Base-by-base conservation (phyloP, 2,329 filamentous ascomycete genomes). In the Penicillium sp. region DNA sequence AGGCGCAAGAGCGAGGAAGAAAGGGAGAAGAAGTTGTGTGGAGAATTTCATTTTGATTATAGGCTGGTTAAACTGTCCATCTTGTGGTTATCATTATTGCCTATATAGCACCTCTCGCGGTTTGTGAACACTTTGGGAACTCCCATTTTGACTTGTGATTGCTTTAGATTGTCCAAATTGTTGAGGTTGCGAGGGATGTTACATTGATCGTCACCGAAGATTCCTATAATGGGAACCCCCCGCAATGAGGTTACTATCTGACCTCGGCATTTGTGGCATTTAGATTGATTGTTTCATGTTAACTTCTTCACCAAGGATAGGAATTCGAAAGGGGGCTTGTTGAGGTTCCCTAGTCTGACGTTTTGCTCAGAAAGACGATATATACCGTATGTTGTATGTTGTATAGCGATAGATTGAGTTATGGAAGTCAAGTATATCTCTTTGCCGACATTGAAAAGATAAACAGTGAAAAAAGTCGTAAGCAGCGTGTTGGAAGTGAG, bases 191-290 rank as follows among this genome's bases (percentile, higher is more conserved):
- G 21, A 40, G 25, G 47, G 31, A 31, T 43, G 57, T 62, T 62
- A 60, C 54, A 62, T 58, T 45, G 57, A 62, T 62, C 60, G 29
- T 29, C 57, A 21, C 3, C 46, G 31, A 31, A 17, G 45, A 59
- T 53, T 17, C 41, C 50, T 6, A 7, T 2, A 37, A 15, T 5
- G 21, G 50, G 4, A 21, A 27, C 6, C 12, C 12, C 21, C 12
- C n/a, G 31, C 19, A 56, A 45, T 41, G 52, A 56, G 52, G 52
- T 56, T 59, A 47, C 57, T 45, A 54, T 54, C 33, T 19, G 7
- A 19, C 50, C 29, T 53, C 41, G 12, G 29, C 1, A 46, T 3
- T 42, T n/a, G 15, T 15, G 23, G 25, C 13, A 19, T 41, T 12
- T 37, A 15, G 5, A 35, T 27, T 47, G 50, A 13, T 31, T 33